Percentiles rank a stretch among this genome's conserved stretches.
Evolutionary conservation across 139 green algal species (phyloP).

Genomic region (Ostreobium quekettii): DNA sequence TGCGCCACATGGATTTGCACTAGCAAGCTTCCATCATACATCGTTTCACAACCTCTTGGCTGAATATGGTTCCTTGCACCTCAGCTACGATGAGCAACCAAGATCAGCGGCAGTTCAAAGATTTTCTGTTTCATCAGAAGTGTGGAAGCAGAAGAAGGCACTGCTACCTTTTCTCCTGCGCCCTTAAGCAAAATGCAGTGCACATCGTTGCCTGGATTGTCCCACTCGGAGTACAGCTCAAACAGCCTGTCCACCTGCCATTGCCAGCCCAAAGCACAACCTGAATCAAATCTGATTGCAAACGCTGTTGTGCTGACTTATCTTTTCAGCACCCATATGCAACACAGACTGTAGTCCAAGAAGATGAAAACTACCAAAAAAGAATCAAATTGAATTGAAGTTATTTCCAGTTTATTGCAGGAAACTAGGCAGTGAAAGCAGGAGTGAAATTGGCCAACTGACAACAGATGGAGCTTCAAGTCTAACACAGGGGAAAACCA

Average conservation of each 20-base stretch:
- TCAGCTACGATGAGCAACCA: too few relatives aligned
- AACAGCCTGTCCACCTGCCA: conserved; percentile 21
- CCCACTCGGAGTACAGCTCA: conserved; percentile 27
- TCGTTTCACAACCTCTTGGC: neutral
- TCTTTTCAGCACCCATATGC: too few relatives aligned
- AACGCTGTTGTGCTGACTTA: too few relatives aligned
- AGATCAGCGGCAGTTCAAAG: too few relatives aligned
- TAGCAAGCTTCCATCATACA: neutral
- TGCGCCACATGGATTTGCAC: neutral
- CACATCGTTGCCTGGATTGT: conserved; percentile 7
- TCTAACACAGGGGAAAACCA: too few relatives aligned
- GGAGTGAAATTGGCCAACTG: too few relatives aligned
- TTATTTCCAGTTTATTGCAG: neutral
- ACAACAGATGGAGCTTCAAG: too few relatives aligned
- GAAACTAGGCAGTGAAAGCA: neutral
- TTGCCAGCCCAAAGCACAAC: neutral
- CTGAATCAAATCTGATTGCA: too few relatives aligned
- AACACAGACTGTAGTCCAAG: too few relatives aligned
- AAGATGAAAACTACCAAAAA: too few relatives aligned
- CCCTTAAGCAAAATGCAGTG: conserved; percentile 33
- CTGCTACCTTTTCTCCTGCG: conserved; percentile 42
- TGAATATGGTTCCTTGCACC: too few relatives aligned
- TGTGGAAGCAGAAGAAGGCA: neutral
- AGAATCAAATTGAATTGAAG: too few relatives aligned
- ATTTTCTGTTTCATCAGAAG: neutral